Evolutionary conservation across 768 basidiomycete species (phyloP), one percentile per base, ranked within the genome.

Genomic region (Dentipellis sp.): DNA sequence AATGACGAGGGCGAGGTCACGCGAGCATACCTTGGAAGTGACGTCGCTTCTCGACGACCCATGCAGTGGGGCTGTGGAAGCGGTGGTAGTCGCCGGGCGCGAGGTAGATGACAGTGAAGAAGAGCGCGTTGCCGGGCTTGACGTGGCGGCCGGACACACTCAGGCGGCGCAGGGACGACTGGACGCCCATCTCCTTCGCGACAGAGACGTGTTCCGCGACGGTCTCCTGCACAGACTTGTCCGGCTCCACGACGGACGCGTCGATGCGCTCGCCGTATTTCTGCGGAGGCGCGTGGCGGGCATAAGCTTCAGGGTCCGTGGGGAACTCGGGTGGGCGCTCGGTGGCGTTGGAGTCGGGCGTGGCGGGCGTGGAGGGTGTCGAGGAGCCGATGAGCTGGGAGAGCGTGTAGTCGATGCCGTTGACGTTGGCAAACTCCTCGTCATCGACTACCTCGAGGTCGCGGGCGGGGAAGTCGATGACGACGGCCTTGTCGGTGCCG

Each of bases 71-170:
- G 52, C 84, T 88, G 69, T 99, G 97, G 80, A 97, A 99, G 14
- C 95, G 83, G 66, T 99, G 95, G 69, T 98, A 98, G 67, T 99
- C 97, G 1, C 97, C 95, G 1, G 97, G 97, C 0, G 95, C 97
- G 55, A 99, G 88, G 73, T 98, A 99, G 58, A 99, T 88, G 63
- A 99, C 97, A 21, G 88, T 74, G 69, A 97, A 99, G 72, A 83
- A 97, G 21, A 98, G 81, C 16, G 83, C 78, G 66, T 97, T 87
- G 12, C 91, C 92, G 2, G 85, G 80, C 59, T 81, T 80, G 46
- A 86, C 74, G 40, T 72, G 74, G 8, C 75, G 74, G 53, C 76
- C 74, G 16, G 76, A 78, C 50, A 70, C 72, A 58, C 70, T 71
- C 60, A 66, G 66, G 55, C 65, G 62, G 35, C 72, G 65, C 17